Percentiles rank a stretch among this genome's conserved stretches.
Evolutionary conservation across 2,329 filamentous ascomycete species (phyloP).

Genomic region (Xylariaceae sp.): DNA sequence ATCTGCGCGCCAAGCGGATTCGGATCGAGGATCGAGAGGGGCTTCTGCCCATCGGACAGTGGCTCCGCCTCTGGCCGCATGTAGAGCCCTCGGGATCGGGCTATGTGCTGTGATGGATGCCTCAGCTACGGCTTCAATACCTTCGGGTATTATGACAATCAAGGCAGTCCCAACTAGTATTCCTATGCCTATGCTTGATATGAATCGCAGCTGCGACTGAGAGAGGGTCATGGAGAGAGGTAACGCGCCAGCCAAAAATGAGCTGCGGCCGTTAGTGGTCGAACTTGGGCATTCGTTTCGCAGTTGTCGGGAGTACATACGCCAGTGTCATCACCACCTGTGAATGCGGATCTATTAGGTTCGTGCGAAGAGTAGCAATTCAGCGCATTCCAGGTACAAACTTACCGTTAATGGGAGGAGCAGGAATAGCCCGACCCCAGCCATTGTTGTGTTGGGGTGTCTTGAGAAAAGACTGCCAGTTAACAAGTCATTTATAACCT

Average conservation of each 20-base stretch:
- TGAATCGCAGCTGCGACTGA: constrained; percentile 77
- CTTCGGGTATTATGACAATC: constrained; percentile 96
- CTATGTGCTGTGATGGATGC: constrained; percentile 38
- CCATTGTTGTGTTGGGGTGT: constrained; percentile 27
- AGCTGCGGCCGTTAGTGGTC: constrained; percentile 51
- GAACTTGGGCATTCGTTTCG: constrained; percentile 9
- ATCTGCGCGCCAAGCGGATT: constrained; percentile 1
- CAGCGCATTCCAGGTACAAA: background rate
- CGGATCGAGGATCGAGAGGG: background rate
- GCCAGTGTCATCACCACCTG: constrained; percentile 38
- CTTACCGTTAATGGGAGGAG: constrained; percentile 36
- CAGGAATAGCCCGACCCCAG: constrained; percentile 34
- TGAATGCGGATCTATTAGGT: constrained; percentile 20
- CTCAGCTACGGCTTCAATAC: constrained; percentile 81
- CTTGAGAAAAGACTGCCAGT: constrained; percentile 18
- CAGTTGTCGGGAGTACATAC: constrained; percentile 24
- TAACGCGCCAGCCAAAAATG: constrained; percentile 86
- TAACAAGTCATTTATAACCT: constrained; percentile 27
- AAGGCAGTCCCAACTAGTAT: constrained; percentile 92
- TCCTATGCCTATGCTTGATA: constrained; percentile 89
- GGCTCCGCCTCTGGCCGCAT: constrained; percentile 14
- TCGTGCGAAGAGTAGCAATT: background rate
- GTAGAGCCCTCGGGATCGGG: constrained; percentile 24
- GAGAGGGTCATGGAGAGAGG: constrained; percentile 86
- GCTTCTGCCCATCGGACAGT: constrained; percentile 21